Conservation (phyloP, 2,329 filamentous ascomycete species). For the Calonectria crousiana region DNA sequence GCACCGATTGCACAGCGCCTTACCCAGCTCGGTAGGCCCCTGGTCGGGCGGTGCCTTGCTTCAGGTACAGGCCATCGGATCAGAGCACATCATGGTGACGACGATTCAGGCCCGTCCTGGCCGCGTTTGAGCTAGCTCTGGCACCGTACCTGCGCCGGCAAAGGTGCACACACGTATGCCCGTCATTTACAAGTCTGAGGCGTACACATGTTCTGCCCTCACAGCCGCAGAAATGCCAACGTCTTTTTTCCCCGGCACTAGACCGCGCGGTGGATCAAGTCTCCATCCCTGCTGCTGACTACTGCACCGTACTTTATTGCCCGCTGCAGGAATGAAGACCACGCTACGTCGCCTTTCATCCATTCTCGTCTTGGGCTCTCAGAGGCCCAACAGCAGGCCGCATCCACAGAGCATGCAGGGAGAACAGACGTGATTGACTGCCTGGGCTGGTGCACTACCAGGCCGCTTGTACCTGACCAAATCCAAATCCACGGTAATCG, state of each 20-base stretch:
- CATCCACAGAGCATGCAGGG: conserved; percentile 22
- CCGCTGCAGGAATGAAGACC: conserved; percentile 12
- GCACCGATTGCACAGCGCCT: conserved; percentile 21
- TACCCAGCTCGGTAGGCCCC: conserved; percentile 16
- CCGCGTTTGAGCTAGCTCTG: background rate
- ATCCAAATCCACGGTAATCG: conserved; percentile 17
- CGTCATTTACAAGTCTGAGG: conserved; percentile 6
- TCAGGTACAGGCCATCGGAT: conserved; percentile 25
- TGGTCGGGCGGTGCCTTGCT: conserved; percentile 22
- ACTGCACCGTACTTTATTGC: conserved; percentile 2
- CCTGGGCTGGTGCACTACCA: background rate
- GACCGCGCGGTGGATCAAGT: background rate
- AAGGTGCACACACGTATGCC: background rate
- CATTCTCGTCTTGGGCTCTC: background rate
- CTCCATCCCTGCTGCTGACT: conserved; percentile 3
- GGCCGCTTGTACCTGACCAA: conserved; percentile 24
- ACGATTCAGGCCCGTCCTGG: background rate
- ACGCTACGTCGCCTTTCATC: background rate
- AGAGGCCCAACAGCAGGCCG: background rate
- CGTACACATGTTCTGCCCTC: background rate
- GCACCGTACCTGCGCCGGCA: background rate
- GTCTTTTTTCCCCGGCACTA: conserved; percentile 12
- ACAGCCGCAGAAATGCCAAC: background rate
- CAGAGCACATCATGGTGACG: conserved; percentile 4
- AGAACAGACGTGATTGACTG: conserved; percentile 2